Percentiles rank a stretch among this genome's conserved stretches.
These are phyloP conservation scores for Picea glauca DNA, from an alignment of 75 land plant species.

Conservation along the genomic window DNA sequence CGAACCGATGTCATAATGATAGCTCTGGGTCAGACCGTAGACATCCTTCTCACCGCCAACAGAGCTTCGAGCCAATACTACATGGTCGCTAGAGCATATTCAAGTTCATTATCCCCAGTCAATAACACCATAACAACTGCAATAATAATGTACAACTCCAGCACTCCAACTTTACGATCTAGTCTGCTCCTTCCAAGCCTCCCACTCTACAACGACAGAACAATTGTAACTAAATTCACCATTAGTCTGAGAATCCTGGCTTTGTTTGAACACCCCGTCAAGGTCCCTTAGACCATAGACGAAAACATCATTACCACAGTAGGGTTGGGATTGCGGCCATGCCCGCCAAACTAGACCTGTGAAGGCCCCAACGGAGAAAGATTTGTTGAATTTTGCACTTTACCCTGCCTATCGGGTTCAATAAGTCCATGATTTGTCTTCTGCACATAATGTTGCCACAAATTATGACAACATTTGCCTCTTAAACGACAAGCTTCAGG, in stretches of 20 bases:
- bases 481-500: too few relatives aligned
- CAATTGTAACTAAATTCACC: constrained; percentile 25
- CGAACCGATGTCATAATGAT: constrained; percentile 9
- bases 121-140: background rate
- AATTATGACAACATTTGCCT: too few relatives aligned
- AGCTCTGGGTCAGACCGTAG: constrained; percentile 34
- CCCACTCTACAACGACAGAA: constrained; percentile 33
- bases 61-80: background rate
- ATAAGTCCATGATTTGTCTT: too few relatives aligned
- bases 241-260: constrained; percentile 28
- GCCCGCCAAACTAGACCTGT: constrained; percentile 16
- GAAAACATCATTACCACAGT: constrained; percentile 61
- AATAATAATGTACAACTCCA: background rate
- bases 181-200: constrained; percentile 38
- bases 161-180: background rate
- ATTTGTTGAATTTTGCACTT: background rate
- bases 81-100: background rate
- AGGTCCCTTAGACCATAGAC: constrained; percentile 33
- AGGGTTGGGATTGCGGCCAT: constrained; percentile 44
- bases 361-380: background rate
- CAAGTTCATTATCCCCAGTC: background rate
- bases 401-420: too few relatives aligned
- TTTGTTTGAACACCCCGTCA: constrained; percentile 33
- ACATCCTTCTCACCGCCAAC: constrained; percentile 30
- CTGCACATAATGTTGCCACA: too few relatives aligned